Evolutionary conservation across 1,284 basidiomycete species (phyloP), one percentile per base, ranked within the genome.

Genomic region (Athelia sp.): DNA sequence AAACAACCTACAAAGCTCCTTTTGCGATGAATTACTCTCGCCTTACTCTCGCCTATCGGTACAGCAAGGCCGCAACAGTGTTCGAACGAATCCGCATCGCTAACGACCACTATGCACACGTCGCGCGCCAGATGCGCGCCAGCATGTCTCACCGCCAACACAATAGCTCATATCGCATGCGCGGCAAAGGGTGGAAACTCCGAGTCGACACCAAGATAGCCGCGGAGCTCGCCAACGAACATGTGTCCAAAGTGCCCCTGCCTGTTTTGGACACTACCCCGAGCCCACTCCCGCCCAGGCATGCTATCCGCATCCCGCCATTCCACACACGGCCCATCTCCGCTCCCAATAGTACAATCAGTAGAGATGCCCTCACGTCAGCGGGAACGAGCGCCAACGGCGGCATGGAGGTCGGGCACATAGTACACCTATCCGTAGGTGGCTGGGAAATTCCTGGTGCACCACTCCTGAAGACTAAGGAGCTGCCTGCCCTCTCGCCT

Each of bases 131-230:
- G 43, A 57, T 67, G 36, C 73, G 75, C 48, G 49, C 56, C 48
- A 51, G 60, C 23, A 54, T 62, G 8, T 23, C 57, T 48, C 8
- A 70, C 62, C 13, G 74, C 72, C 0, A 53, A 65, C 54, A 74
- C 73, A 56, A 78, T 78, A 40, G 36, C 19, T 4, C 36, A 6
- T 40, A 40, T 1, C 72, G 70, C 44, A 68, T 59, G 2, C 72
- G 65, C 23, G 80, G 81, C 9, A 53, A 52, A 17, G 54, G 57
- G 21, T 67, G 74, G 13, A 66, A 70, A 10, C 72, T 82, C 8
- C 54, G 52, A 24, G 62, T 82, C 40, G 65, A 77, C 58, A 69
- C 70, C 23, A 47, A 56, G 9, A 65, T 64, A 32, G 80, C 81
- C 1, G 56, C 62, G 19, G 63, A 60, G 8, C 72, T 71, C 49